Conservation (phyloP, 225 moss, liverwort and hornwort genomes). For the Asterella californica region DNA sequence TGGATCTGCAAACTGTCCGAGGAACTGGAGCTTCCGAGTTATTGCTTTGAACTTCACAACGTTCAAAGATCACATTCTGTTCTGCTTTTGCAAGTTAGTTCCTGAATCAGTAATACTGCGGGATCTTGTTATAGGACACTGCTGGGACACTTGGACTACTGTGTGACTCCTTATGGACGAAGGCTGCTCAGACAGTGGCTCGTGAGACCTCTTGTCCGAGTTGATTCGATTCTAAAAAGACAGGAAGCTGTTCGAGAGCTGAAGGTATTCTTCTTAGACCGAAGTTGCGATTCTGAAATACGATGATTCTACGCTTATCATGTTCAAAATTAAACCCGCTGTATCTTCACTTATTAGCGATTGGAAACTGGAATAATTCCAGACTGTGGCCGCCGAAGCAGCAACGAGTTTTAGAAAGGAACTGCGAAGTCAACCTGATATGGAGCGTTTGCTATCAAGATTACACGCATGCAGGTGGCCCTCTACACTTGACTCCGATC, state of each 20-base stretch:
- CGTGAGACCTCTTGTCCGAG: slow-evolving; percentile 72
- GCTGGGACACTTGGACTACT: slow-evolving; percentile 71
- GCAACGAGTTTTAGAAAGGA: slow-evolving; percentile 63
- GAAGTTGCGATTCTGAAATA: neutral
- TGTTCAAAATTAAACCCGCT: neutral
- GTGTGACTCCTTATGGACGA: slow-evolving; percentile 82
- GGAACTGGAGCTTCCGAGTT: neutral
- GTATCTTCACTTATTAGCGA: neutral
- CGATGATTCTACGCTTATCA: neutral
- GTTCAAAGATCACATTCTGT: neutral
- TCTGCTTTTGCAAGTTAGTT: neutral
- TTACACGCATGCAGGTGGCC: slow-evolving; percentile 71
- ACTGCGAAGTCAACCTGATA: slow-evolving; percentile 65
- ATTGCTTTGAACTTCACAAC: neutral
- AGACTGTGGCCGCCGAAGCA: slow-evolving; percentile 76
- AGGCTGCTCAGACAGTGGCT: slow-evolving; percentile 87
- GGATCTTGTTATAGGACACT: slow-evolving; percentile 57
- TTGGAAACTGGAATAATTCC: slow-evolving; percentile 11
- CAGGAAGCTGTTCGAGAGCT: slow-evolving; percentile 71
- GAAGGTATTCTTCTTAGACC: slow-evolving; percentile 42
- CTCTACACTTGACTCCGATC: neutral
- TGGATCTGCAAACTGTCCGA: neutral
- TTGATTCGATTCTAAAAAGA: slow-evolving; percentile 73
- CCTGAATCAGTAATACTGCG: neutral
- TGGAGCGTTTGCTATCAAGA: slow-evolving; percentile 82